Percentiles rank a stretch among this genome's conserved stretches.
Evolutionary conservation across 2,329 filamentous ascomycete species (phyloP).

Genomic region (Penicillium sp.): DNA sequence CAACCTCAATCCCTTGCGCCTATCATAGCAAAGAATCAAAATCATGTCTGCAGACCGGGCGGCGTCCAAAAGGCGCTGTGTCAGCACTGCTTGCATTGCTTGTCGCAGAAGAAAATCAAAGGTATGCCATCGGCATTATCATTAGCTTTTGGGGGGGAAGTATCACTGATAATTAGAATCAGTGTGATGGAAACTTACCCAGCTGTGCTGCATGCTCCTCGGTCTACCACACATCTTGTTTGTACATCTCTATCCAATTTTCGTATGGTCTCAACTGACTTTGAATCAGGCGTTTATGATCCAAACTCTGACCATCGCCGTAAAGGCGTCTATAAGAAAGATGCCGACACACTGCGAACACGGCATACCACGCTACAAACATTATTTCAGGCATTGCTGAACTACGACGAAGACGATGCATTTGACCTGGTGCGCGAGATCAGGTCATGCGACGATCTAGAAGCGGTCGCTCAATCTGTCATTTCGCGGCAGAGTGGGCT

Average conservation of each 20-base stretch:
- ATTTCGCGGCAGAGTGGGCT: constrained; percentile 54
- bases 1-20: constrained; percentile 3
- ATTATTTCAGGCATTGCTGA: constrained; percentile 89
- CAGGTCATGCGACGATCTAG: constrained; percentile 76
- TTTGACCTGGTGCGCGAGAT: constrained; percentile 80
- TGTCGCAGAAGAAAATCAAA: constrained; percentile 79
- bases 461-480: constrained; percentile 63
- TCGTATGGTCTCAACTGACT: constrained; percentile 9
- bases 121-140: constrained; percentile 29
- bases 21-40: constrained; percentile 18
- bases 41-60: constrained; percentile 32
- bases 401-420: constrained; percentile 85
- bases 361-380: constrained; percentile 85
- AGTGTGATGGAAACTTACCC: constrained; percentile 86
- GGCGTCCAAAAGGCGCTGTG: constrained; percentile 67
- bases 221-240: constrained; percentile 66
- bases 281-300: constrained; percentile 79
- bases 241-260: constrained; percentile 1
- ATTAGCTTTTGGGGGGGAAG: not conserved
- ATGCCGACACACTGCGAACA: constrained; percentile 84
- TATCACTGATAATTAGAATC: constrained; percentile 1
- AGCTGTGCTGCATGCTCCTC: constrained; percentile 95
- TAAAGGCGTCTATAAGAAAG: constrained; percentile 95
- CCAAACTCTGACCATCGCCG: constrained; percentile 93
- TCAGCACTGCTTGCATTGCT: constrained; percentile 81